Percentiles rank a stretch among this genome's conserved stretches.
phyloP scores from a whole-genome alignment of 2,329 filamentous ascomycete species.

The Bisporella sp. region DNA sequence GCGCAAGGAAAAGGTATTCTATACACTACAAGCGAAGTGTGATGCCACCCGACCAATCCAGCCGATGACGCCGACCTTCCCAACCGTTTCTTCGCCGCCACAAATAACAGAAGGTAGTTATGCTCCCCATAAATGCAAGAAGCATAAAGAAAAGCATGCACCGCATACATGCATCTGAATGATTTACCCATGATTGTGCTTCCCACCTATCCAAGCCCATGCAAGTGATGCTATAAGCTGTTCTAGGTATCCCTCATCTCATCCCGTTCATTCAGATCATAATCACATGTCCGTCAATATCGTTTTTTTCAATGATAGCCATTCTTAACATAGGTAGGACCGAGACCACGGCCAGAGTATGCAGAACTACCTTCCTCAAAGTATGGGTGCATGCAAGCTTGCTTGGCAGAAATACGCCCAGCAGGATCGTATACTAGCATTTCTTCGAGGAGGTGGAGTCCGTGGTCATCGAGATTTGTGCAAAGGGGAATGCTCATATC shows the following conservation, averaged over 20 bases:
- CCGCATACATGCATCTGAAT: no score
- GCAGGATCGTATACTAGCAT: constrained; percentile 86
- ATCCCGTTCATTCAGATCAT: constrained; percentile 3
- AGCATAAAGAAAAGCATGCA: no score
- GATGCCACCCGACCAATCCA: constrained; percentile 6
- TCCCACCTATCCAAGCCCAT: constrained; percentile 17
- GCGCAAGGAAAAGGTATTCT: background rate
- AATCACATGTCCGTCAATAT: background rate
- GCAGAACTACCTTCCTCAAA: constrained; percentile 43
- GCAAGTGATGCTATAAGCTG: constrained; percentile 17
- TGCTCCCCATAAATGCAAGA: no score
- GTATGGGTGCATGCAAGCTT: constrained; percentile 77
- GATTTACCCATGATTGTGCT: background rate
- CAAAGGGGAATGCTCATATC: constrained; percentile 61
- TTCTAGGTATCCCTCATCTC: constrained; percentile 7
- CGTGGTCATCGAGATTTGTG: constrained; percentile 63
- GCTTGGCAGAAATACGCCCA: constrained; percentile 81
- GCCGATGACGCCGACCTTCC: constrained; percentile 9
- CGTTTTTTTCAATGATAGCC: constrained; percentile 21
- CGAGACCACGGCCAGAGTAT: constrained; percentile 27
- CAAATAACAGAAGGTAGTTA: background rate
- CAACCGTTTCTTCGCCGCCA: background rate
- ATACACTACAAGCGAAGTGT: constrained; percentile 7
- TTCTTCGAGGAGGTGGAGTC: constrained; percentile 59
- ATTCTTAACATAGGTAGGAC: constrained; percentile 23